These are phyloP conservation scores for Albugo laibachii DNA, from an alignment of 352 stramenopile genomes.

Conservation along the genomic window DNA sequence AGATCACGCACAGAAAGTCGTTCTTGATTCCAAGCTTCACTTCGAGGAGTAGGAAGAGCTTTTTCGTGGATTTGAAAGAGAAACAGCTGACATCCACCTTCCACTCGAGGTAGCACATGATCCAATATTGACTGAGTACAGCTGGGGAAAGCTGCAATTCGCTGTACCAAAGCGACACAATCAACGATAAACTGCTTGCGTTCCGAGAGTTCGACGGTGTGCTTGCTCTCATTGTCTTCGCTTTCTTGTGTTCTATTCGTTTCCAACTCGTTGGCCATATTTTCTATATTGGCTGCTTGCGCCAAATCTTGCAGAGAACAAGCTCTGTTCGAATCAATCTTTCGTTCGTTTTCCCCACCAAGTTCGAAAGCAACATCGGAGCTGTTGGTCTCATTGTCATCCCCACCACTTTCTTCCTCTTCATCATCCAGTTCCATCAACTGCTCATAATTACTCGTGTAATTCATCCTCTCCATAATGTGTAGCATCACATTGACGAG, in stretches of 20 bases:
- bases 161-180: slow-evolving; percentile 44
- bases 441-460: slow-evolving; percentile 36
- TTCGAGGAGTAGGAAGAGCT: slow-evolving; percentile 16
- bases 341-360: slow-evolving; percentile 5
- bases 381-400: slow-evolving; percentile 14
- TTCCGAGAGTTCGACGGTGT: slow-evolving; percentile 29
- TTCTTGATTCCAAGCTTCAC: slow-evolving; percentile 27
- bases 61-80: slow-evolving; percentile 31
- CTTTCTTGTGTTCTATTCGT: no score
- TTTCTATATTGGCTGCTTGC: no score
- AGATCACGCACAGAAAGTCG: slow-evolving; percentile 30
- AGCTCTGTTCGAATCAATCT: no score
- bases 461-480: slow-evolving; percentile 47
- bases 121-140: slow-evolving; percentile 32
- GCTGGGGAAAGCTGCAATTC: slow-evolving; percentile 34
- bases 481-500: slow-evolving; percentile 60
- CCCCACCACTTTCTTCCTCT: slow-evolving; percentile 8
- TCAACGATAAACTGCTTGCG: slow-evolving; percentile 53
- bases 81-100: slow-evolving; percentile 16
- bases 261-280: no score
- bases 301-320: no score
- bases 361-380: no score
- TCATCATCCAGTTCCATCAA: slow-evolving; percentile 27
- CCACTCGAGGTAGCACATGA: slow-evolving; percentile 23
- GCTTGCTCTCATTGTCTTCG: slow-evolving; percentile 9